Conservation (phyloP, 2,329 filamentous ascomycete species). For the Nigrograna mackinnonii region DNA sequence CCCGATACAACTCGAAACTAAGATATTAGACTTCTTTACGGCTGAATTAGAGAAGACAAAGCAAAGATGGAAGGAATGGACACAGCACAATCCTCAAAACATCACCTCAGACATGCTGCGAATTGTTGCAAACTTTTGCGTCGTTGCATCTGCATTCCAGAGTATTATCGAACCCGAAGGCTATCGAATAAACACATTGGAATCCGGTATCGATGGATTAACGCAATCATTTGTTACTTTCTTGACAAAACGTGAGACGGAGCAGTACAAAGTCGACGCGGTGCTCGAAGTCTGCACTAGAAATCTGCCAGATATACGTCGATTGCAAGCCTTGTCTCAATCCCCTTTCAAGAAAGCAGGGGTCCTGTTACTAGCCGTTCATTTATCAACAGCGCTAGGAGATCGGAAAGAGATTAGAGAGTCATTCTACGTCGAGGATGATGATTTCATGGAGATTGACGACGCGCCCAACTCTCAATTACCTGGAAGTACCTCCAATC, state of each 20-base stretch:
- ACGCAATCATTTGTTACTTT: slow-evolving; percentile 35
- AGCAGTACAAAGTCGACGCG: slow-evolving; percentile 48
- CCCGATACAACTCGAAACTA: slow-evolving; percentile 23
- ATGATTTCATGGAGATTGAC: slow-evolving; percentile 70
- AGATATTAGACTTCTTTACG: slow-evolving; percentile 50
- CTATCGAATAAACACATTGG: slow-evolving; percentile 23
- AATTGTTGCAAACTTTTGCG: slow-evolving; percentile 53
- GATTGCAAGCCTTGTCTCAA: slow-evolving; percentile 13
- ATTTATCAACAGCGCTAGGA: slow-evolving; percentile 33
- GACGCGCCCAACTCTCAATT: slow-evolving; percentile 64
- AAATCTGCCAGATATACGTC: slow-evolving; percentile 31
- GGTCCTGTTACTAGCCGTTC: slow-evolving; percentile 34
- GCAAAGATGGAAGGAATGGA: slow-evolving; percentile 48
- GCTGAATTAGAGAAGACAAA: slow-evolving; percentile 50
- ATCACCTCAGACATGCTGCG: slow-evolving; percentile 56
- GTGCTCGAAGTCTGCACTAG: slow-evolving; percentile 42
- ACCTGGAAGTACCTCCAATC: slow-evolving; percentile 49
- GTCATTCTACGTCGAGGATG: slow-evolving; percentile 38
- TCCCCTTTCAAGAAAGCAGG: slow-evolving; percentile 28
- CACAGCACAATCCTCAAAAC: slow-evolving; percentile 46
- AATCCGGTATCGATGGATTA: slow-evolving; percentile 22
- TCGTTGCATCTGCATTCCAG: slow-evolving; percentile 42
- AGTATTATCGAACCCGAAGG: slow-evolving; percentile 19
- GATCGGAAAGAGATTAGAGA: slow-evolving; percentile 31
- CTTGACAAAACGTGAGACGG: slow-evolving; percentile 40